A percentile compares a stretch with the other conserved stretches of the same genome.
These are phyloP conservation scores for Neurospora sp. DNA, from an alignment of 495 filamentous ascomycete genomes.

Conservation along the genomic window DNA sequence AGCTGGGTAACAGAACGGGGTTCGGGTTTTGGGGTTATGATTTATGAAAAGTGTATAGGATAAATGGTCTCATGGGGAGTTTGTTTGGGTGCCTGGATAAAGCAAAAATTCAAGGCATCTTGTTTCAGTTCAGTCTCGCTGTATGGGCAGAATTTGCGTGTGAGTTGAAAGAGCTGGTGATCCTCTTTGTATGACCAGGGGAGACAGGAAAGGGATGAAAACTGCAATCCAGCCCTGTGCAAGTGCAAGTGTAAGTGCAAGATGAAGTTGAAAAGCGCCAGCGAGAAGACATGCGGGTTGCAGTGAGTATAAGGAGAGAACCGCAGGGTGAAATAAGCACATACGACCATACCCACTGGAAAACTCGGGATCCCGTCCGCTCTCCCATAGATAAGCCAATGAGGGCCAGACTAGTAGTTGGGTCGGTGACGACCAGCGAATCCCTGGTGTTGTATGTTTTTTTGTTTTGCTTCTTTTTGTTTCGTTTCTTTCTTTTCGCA, in stretches of 20 bases:
- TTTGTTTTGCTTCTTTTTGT: neutral
- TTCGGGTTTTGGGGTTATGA: neutral
- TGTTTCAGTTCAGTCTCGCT: neutral
- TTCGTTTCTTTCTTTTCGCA: neutral
- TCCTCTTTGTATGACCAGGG: neutral
- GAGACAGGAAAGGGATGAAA: neutral
- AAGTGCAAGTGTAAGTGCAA: neutral
- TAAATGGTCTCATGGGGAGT: neutral
- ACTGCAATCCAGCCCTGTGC: neutral
- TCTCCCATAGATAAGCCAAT: constrained; percentile 36
- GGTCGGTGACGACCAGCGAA: constrained; percentile 36
- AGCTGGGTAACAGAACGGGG: neutral
- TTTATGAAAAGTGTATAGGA: neutral
- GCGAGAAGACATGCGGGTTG: neutral
- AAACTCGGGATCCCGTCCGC: constrained; percentile 42
- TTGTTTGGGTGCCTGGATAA: neutral
- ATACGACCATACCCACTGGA: constrained; percentile 11
- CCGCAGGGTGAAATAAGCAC: neutral
- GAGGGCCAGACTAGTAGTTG: constrained; percentile 31
- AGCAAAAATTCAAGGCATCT: neutral
- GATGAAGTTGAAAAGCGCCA: neutral
- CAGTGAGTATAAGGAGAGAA: neutral
- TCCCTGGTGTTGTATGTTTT: constrained; percentile 20
- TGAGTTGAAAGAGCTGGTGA: neutral
- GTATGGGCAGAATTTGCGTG: neutral